Conservation (phyloP, 192 early-diverging fungal species). For the Coemansia sp. region DNA sequence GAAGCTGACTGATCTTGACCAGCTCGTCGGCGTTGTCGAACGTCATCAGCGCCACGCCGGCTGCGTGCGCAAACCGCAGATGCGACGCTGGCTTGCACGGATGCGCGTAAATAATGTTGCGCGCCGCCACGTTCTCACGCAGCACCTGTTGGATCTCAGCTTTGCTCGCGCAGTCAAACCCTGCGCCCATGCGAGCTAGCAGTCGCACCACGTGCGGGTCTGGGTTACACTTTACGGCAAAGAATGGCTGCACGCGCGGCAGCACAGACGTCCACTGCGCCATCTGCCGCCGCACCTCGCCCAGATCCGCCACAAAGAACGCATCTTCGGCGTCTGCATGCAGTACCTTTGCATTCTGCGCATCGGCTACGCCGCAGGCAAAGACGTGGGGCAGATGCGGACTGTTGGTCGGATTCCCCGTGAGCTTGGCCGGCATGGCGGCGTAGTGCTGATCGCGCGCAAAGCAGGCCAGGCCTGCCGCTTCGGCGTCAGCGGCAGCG, state of each 20-base stretch:
- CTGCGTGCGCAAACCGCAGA: conserved; percentile 77
- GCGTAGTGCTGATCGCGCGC: conserved; percentile 15
- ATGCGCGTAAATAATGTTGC: conserved; percentile 93
- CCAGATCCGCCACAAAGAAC: conserved; percentile 95
- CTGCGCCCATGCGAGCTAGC: conserved; percentile 76
- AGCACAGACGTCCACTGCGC: conserved; percentile 77
- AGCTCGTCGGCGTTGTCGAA: conserved; percentile 99
- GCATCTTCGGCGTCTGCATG: conserved; percentile 79
- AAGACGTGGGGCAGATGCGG: conserved; percentile 11
- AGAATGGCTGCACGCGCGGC: conserved; percentile 95
- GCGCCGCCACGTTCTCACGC: conserved; percentile 58
- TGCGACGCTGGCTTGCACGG: conserved; percentile 99
- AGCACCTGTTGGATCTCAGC: conserved; percentile 85
- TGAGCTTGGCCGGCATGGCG: conserved; percentile 24
- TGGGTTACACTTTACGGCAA: conserved; percentile 97
- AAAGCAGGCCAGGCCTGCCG: conserved; percentile 7
- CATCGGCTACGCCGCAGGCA: conserved; percentile 24
- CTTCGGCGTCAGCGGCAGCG: conserved; percentile 1
- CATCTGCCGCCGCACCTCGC: conserved; percentile 87
- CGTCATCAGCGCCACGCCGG: conserved; percentile 89
- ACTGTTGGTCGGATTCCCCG: conserved; percentile 8
- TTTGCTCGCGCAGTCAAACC: conserved; percentile 99
- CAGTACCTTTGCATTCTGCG: conserved; percentile 23
- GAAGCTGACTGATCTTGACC: conserved; percentile 80
- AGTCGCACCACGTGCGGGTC: conserved; percentile 82